Conservation (phyloP, 352 stramenopile genomes). For the Globisporangium heterothallicum region DNA sequence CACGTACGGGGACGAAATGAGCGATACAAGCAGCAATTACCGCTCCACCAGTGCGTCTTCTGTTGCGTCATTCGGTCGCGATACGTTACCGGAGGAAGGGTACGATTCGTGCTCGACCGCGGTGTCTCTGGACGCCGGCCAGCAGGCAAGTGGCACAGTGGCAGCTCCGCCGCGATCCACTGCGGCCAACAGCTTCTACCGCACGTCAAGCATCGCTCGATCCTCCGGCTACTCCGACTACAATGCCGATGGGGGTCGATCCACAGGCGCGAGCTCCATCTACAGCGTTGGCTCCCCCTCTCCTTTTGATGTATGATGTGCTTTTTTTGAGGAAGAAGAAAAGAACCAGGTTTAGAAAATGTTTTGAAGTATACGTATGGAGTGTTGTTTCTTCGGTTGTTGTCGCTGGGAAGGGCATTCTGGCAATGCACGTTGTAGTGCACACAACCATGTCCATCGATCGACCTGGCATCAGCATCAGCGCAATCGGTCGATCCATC, state of each 20-base stretch:
- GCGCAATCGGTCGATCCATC: too few species aligned
- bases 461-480: too few species aligned
- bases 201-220: slow-evolving; percentile 6
- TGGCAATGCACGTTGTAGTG: too few species aligned
- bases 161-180: slow-evolving; percentile 1
- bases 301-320: slow-evolving; percentile 4
- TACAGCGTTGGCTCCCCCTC: slow-evolving; percentile 12
- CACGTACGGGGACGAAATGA: slow-evolving; percentile 8
- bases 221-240: slow-evolving; percentile 11
- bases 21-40: slow-evolving; percentile 16
- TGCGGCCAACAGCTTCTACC: slow-evolving; percentile 11
- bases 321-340: neutral
- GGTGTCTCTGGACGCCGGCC: neutral
- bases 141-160: neutral
- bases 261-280: slow-evolving; percentile 11
- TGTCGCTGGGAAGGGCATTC: too few species aligned
- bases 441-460: too few species aligned
- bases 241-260: slow-evolving; percentile 6
- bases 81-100: neutral
- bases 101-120: slow-evolving; percentile 2
- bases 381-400: too few species aligned
- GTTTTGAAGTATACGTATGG: neutral
- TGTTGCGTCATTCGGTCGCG: slow-evolving; percentile 2
- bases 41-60: slow-evolving; percentile 10
- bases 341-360: neutral